Percentiles rank a stretch among this genome's conserved stretches.
Conservation (phyloP, 1,139 yeast species). For the Candida sanyaensis region DNA sequence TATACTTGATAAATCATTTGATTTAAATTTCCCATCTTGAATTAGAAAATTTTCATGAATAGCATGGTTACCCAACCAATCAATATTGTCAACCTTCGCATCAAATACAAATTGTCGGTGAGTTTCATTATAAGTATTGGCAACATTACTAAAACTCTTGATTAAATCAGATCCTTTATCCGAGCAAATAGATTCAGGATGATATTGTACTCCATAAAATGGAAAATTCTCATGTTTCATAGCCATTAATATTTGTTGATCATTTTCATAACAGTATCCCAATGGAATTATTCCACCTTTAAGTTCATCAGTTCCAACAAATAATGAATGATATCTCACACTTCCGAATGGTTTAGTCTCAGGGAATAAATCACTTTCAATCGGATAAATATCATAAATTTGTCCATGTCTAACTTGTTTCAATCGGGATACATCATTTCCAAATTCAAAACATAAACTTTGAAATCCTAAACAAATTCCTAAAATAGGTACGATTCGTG, state of each 20-base stretch:
- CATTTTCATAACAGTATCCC: slow-evolving; percentile 50
- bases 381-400: slow-evolving; percentile 53
- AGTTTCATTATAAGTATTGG: slow-evolving; percentile 37
- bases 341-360: slow-evolving; percentile 47
- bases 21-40: slow-evolving; percentile 11
- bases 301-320: slow-evolving; percentile 38
- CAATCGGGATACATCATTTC: slow-evolving; percentile 56
- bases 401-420: slow-evolving; percentile 82
- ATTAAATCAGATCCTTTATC: slow-evolving; percentile 60
- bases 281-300: slow-evolving; percentile 48
- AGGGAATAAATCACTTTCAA: slow-evolving; percentile 18
- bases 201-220: slow-evolving; percentile 93
- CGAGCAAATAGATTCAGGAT: slow-evolving; percentile 94
- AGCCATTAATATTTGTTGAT: slow-evolving; percentile 67
- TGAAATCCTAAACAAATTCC: slow-evolving; percentile 97
- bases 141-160: slow-evolving; percentile 61
- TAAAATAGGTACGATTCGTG: slow-evolving; percentile 60
- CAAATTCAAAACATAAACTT: slow-evolving; percentile 68
- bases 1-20: slow-evolving; percentile 9
- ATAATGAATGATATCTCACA: slow-evolving; percentile 89
- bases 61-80: slow-evolving; percentile 13
- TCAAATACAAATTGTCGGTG: slow-evolving; percentile 13
- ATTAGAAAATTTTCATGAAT: slow-evolving; percentile 15
- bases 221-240: slow-evolving; percentile 63
- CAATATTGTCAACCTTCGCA: not conserved